These are phyloP conservation scores for Eruca vesicaria DNA, from an alignment of 441 rosid genomes.

Conservation along the genomic window DNA sequence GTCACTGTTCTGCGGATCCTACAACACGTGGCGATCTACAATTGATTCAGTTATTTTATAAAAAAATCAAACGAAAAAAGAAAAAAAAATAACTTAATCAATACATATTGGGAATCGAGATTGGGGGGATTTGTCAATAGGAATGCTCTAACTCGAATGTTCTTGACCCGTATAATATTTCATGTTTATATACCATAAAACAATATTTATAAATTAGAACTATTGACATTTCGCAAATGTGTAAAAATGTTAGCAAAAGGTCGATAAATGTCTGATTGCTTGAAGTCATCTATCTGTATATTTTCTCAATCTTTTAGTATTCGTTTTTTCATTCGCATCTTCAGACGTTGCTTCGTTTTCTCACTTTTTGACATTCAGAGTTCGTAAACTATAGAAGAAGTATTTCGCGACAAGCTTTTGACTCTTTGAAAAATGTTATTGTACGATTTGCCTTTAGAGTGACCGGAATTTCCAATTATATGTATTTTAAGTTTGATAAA, in stretches of 20 bases:
- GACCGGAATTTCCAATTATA: conserved; percentile 25
- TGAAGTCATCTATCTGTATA: not conserved
- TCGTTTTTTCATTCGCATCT: conserved; percentile 16
- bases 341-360: conserved; percentile 16
- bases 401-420: conserved; percentile 20
- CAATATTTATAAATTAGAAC: not conserved
- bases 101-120: no score
- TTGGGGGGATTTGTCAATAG: no score
- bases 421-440: conserved; percentile 12
- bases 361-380: conserved; percentile 22
- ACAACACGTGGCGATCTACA: no score
- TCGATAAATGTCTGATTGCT: not conserved
- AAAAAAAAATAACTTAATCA: no score
- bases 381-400: not conserved
- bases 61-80: no score
- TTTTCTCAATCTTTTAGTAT: not conserved
- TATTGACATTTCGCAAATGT: not conserved
- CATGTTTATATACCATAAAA: not conserved
- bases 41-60: no score
- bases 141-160: not conserved
- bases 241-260: not conserved
- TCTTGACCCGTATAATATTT: not conserved
- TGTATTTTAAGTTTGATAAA: conserved; percentile 22
- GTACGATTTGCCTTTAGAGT: conserved; percentile 16
- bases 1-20: no score